Base-by-base conservation (phyloP, 2,329 filamentous ascomycete species). In the Penicillium hesseltinei region DNA sequence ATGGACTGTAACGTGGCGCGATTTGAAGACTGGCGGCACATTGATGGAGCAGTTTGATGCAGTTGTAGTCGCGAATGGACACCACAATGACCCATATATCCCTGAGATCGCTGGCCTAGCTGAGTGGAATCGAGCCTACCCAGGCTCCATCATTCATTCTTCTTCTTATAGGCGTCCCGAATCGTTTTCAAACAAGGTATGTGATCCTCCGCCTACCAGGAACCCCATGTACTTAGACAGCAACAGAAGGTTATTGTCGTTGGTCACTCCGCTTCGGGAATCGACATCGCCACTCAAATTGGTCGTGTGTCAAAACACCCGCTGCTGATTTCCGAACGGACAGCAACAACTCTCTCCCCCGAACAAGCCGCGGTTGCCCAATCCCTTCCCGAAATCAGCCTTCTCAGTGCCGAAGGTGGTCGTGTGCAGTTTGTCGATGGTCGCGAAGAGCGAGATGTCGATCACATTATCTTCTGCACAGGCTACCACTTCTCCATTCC, bases 181-280 rank as follows among this genome's bases (percentile, higher is more conserved):
- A 17, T 1, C 47, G 2, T 59, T 59, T 49, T 21, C 44, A 17
- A 36, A 50, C 29, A 56, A 59, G 47, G 57, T 56, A 51, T 38
- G 49, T 49, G 19, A 10, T 11, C 11, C 2, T 2, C 13, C 27
- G 9, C 21, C 19, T 11, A 33, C n/a, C 9, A 19, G 13, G 11
- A 1, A 39, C 1, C 6, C 9, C 9, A 25, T 11, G 10, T 40
- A 40, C 44, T 46, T 10, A 42, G 1, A 43, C 10, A 35, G 4
- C 7, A 46, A 39, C 31, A 59, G 58, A 60, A 60, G 57, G 54
- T 60, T 6, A 60, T 60, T 38, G 54, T 60, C 6, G 54, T 60
- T 4, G 58, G 58, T 11, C 49, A 60, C 31, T 60, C 58, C 6
- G 58, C 58, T 5, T 60, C 58, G 2, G 58, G 58, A 23, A 60